A percentile compares a stretch with the other conserved stretches of the same genome.
These are phyloP conservation scores for Lasiodiplodia sp. DNA, from an alignment of 2,329 filamentous ascomycete species.

Conservation along the genomic window DNA sequence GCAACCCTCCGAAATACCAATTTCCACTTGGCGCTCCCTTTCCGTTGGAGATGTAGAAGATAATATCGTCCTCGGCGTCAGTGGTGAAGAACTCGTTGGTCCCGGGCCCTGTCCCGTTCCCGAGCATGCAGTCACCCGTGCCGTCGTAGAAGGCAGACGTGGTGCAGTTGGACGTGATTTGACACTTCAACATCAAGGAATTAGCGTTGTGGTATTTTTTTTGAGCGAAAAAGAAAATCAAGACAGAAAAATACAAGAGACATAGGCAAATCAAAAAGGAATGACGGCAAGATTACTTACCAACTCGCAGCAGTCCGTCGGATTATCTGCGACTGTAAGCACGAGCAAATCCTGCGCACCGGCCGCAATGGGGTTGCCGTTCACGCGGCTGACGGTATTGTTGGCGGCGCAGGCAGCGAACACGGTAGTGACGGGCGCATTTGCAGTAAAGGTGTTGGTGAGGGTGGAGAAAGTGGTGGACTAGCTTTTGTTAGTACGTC, in stretches of 20 bases:
- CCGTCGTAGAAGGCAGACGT: neutral
- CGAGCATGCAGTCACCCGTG: neutral
- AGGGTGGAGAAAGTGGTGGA: slow-evolving; percentile 15
- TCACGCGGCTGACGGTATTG: slow-evolving; percentile 1
- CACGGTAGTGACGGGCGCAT: neutral
- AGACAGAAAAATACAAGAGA: no score
- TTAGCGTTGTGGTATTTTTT: no score
- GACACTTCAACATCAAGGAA: neutral
- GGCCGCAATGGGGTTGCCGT: neutral
- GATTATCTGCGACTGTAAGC: no score
- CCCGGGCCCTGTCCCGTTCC: neutral
- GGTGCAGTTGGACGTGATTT: neutral
- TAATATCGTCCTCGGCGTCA: neutral
- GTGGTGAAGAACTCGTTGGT: neutral
- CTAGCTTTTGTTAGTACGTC: neutral
- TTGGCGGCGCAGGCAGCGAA: slow-evolving; percentile 13
- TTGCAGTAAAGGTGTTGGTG: slow-evolving; percentile 9
- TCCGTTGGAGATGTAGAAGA: neutral
- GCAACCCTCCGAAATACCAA: neutral
- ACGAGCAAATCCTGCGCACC: slow-evolving; percentile 6
- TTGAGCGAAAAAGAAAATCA: no score
- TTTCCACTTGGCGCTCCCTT: neutral
- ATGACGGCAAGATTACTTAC: neutral
- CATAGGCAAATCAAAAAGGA: no score
- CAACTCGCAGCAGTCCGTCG: neutral